A percentile compares a stretch with the other conserved stretches of the same genome.
These are phyloP conservation scores for Protomyces inouyei DNA, from an alignment of 1,139 yeast species.

Conservation along the genomic window DNA sequence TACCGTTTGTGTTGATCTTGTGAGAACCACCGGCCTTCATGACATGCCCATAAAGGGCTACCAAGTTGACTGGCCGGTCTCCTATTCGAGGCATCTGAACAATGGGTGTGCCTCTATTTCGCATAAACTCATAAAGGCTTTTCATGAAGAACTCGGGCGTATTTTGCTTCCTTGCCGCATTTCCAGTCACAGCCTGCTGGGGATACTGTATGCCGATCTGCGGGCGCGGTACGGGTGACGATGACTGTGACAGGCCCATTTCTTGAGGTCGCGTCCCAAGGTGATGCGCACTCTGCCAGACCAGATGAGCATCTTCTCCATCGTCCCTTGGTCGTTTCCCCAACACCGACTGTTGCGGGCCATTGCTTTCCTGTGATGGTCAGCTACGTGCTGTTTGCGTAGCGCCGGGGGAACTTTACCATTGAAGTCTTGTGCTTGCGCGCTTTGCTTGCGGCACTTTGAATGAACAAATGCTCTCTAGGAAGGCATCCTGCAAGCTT, in stretches of 20 bases:
- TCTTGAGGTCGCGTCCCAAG: background rate
- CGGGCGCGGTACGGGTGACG: background rate
- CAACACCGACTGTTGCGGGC: background rate
- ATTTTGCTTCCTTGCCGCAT: background rate
- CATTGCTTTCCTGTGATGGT: no score
- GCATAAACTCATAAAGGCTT: conserved; percentile 10
- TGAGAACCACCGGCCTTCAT: conserved; percentile 22
- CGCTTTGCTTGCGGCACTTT: no score
- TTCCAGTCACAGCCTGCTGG: no score
- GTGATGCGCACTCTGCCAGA: background rate
- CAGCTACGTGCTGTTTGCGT: no score
- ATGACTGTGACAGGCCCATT: background rate
- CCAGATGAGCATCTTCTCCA: background rate
- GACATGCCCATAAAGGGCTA: conserved; percentile 17
- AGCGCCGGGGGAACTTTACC: no score
- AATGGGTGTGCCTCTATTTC: conserved; percentile 6
- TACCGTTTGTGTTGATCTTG: background rate
- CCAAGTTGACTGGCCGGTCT: conserved; percentile 1
- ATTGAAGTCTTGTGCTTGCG: no score
- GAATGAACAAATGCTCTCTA: no score
- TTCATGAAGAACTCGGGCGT: conserved; percentile 11
- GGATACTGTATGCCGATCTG: no score
- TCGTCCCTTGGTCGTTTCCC: background rate
- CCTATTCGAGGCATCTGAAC: conserved; percentile 12
- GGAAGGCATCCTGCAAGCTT: no score